phyloP scores from a whole-genome alignment of 2,329 filamentous ascomycete genomes.

The Mycogone perniciosa region DNA sequence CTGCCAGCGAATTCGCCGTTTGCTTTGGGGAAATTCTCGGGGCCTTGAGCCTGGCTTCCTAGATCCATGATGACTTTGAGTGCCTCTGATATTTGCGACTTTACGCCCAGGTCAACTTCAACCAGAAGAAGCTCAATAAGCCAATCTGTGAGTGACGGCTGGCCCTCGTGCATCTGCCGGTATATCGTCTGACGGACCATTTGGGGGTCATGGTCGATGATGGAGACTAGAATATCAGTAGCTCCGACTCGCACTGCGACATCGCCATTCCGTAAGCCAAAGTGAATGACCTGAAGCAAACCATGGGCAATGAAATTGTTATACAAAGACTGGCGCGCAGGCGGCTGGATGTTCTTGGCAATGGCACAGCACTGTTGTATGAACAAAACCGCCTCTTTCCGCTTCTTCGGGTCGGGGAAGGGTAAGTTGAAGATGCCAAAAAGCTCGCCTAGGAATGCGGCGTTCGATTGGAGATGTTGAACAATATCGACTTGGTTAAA shows the following conservation, averaged over 20 bases:
- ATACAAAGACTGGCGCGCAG: conserved; percentile 73
- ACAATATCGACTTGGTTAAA: conserved; percentile 99
- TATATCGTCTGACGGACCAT: conserved; percentile 94
- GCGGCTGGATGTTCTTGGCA: conserved; percentile 87
- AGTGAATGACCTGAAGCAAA: conserved; percentile 83
- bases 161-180: conserved; percentile 81
- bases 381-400: conserved; percentile 92
- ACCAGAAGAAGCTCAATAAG: conserved; percentile 86
- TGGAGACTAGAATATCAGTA: conserved; percentile 85
- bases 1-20: conserved; percentile 63
- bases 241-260: conserved; percentile 83
- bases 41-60: conserved; percentile 40
- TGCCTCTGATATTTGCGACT: conserved; percentile 90
- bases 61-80: conserved; percentile 89
- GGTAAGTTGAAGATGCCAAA: conserved; percentile 75
- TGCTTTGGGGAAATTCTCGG: conserved; percentile 53
- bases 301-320: conserved; percentile 85
- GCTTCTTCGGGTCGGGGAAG: conserved; percentile 60
- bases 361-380: conserved; percentile 94
- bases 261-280: conserved; percentile 78
- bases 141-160: conserved; percentile 80
- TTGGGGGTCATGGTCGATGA: conserved; percentile 92
- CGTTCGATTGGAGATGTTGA: conserved; percentile 82
- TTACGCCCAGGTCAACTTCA: conserved; percentile 89
- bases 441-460: conserved; percentile 71